Base-by-base conservation (phyloP, 768 basidiomycete species). In the Trametes villosa region DNA sequence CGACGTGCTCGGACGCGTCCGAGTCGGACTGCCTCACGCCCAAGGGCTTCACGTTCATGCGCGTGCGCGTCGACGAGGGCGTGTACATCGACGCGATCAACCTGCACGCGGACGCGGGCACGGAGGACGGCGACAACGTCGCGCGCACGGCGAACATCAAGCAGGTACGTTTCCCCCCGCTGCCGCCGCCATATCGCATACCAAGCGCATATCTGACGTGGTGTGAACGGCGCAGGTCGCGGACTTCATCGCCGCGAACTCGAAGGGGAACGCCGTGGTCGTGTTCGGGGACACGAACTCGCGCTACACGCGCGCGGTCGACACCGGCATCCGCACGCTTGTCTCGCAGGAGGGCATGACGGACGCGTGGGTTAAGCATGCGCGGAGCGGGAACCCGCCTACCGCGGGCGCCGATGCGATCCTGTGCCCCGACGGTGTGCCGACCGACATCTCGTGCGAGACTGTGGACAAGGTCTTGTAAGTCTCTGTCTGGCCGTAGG, bases 1-100 rank as follows among this genome's bases (percentile, higher is more conserved):
- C 45, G 11, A 57, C 55, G n/a, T 57, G 55, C 55, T 57, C 55
- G 18, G 46, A 57, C 36, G 55, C 55, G 2, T 57, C 55, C 26
- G 46, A 49, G 34, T 17, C 18, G 8, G 55, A 57, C 36, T 57
- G 55, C 55, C 55, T 57, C 36, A 57, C 55, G 17, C 55, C 55
- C n/a, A 57, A 57, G 24, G 55, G 55, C 46, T 57, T 48, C 55
- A 57, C 55, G 18, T 57, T 57, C 34, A 57, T 57, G 55, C 55
- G 55, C 34, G 24, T 57, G 12, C 46, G 36, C 26, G 20, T 57
- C 46, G 55, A n/a, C 4, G 44, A 47, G 12, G 36, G 46, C 15
- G 46, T 49, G 9, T 57, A 57, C 46, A 31, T 49, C 55, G 55
- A 57, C 34, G 27, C 44, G 7, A 17, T 46, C 46, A 57, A 57